A percentile compares a stretch with the other conserved stretches of the same genome.
These are phyloP conservation scores for Rhytidiadelphus loreus DNA, from an alignment of 225 moss, liverwort and hornwort genomes.

Conservation along the genomic window DNA sequence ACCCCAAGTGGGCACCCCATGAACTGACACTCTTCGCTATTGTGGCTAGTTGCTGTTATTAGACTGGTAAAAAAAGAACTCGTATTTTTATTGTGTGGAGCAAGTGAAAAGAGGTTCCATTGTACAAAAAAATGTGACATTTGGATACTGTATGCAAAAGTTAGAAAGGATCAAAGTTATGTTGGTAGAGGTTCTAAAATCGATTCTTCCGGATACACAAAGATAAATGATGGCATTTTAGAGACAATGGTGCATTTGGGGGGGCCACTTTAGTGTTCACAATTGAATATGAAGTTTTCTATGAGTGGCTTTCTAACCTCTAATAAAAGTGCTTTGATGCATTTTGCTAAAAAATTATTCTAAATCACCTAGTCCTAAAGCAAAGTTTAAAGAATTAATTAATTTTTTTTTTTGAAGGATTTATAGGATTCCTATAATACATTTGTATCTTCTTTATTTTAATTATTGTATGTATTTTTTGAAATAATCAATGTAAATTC, in stretches of 20 bases:
- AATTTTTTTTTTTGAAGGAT: background rate
- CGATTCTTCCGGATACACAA: too few relatives aligned
- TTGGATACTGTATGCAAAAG: background rate
- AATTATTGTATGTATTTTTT: rapidly evolving
- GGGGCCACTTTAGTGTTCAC: background rate
- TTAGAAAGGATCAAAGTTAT: background rate
- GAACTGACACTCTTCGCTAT: background rate
- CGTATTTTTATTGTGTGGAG: too few relatives aligned
- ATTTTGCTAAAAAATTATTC: background rate
- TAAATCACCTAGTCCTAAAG: too few relatives aligned
- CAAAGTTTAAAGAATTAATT: background rate
- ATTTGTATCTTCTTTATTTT: background rate
- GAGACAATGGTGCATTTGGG: too few relatives aligned
- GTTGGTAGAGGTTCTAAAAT: background rate
- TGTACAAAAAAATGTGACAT: background rate
- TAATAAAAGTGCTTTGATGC: background rate
- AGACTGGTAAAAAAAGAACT: too few relatives aligned
- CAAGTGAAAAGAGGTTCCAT: background rate
- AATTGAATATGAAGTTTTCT: background rate
- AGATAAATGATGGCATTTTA: rapidly evolving
- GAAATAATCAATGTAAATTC: background rate
- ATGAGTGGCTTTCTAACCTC: background rate
- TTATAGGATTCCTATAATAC: too few relatives aligned
- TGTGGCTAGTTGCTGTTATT: background rate
- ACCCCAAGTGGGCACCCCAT: rapidly evolving